These are phyloP conservation scores for Cladorrhinum samala DNA, from an alignment of 495 filamentous ascomycete species.

Conservation along the genomic window DNA sequence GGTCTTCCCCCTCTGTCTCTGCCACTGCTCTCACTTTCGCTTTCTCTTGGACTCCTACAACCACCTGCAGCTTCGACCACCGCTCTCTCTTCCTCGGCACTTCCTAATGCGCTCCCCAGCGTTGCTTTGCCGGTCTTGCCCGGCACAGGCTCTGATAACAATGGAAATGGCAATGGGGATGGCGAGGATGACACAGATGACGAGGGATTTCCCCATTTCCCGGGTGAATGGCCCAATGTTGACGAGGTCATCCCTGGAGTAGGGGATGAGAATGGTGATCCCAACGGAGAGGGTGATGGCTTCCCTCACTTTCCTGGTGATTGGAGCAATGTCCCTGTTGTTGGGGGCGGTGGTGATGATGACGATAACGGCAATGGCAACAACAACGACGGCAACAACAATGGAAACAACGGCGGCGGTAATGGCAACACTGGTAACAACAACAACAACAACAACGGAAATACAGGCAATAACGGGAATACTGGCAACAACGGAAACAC, in stretches of 20 bases:
- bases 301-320: not conserved
- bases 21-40: not conserved
- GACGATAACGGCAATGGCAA: not conserved
- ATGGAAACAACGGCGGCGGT: not conserved
- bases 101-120: too few relatives aligned
- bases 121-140: not conserved
- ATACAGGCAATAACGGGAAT: not conserved
- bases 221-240: too few relatives aligned
- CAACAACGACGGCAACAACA: not conserved
- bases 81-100: too few relatives aligned
- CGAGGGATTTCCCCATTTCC: too few relatives aligned
- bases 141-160: not conserved
- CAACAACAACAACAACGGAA: not conserved
- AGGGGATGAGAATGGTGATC: not conserved
- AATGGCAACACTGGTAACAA: not conserved
- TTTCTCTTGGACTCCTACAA: not conserved
- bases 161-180: not conserved
- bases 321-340: not conserved
- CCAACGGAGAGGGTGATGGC: not conserved
- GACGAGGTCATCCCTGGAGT: not conserved
- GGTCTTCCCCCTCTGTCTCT: not conserved
- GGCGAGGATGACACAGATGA: too few relatives aligned
- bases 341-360: not conserved
- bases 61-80: too few relatives aligned
- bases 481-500: not conserved